Percentiles rank a stretch among this genome's conserved stretches.
Conservation (phyloP, 2,329 filamentous ascomycete genomes). For the Neofusicoccum ribis region DNA sequence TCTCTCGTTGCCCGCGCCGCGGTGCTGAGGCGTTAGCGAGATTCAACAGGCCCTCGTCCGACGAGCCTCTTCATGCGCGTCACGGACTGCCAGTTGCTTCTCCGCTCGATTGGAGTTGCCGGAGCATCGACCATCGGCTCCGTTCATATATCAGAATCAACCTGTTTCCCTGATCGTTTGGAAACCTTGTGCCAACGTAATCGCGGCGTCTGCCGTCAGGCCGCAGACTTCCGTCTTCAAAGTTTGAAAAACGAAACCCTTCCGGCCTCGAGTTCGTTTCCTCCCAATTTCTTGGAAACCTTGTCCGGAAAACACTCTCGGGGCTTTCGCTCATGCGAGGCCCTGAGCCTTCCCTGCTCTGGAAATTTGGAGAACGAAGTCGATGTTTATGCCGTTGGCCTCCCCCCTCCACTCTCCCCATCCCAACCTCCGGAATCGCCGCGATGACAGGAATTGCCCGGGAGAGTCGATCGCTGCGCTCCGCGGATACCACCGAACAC, state of each 20-base stretch:
- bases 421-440: background rate
- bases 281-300: slow-evolving; percentile 5
- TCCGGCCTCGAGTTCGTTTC: slow-evolving; percentile 3
- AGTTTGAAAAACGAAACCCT: slow-evolving; percentile 17
- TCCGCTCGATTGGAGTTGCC: background rate
- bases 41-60: slow-evolving; percentile 11
- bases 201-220: background rate
- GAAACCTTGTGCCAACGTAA: slow-evolving; percentile 7
- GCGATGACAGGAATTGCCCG: background rate
- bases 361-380: background rate
- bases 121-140: background rate
- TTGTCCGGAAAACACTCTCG: background rate
- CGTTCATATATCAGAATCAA: slow-evolving; percentile 15
- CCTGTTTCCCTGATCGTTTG: slow-evolving; percentile 15
- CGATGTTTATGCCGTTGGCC: background rate
- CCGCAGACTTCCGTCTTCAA: background rate
- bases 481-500: background rate
- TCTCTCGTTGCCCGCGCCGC: background rate
- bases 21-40: slow-evolving; percentile 8
- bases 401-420: background rate
- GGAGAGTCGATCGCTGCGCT: background rate
- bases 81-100: background rate
- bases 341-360: background rate
- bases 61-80: slow-evolving; percentile 14
- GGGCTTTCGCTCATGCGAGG: background rate